Evolutionary conservation across 805 yeast genomes (phyloP), one percentile per base, ranked within the genome.

Genomic region (Helenozyma baotianmanensis): DNA sequence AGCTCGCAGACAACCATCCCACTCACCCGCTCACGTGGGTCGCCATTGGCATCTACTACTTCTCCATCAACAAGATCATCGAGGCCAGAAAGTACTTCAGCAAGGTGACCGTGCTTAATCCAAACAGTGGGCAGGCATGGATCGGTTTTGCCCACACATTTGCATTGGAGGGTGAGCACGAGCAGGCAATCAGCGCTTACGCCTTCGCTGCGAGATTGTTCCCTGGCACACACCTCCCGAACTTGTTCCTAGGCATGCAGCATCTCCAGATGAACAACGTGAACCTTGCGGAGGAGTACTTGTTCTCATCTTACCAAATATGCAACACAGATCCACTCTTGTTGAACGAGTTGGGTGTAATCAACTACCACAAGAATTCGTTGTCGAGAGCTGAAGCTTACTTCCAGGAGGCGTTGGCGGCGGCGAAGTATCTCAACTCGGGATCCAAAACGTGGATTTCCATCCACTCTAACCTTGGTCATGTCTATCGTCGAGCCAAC

Each of bases 131-230:
- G 0, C 90, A 85, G 32, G 95, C 97, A 1, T 92, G 98, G 98
- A 79, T 92, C 21, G 98, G 97, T 2, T 92, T 92, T 63, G 97
- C 97, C 1, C 97, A 90, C 51, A 89, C 97, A 0, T 92, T 89
- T 72, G 96, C 96, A 0, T 81, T 85, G 3, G 98, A 92, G 56
- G 95, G 96, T n/a, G 99, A 92, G 58, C 97, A 92, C 56, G 99
- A 92, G 56, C 97, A 92, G 58, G 97, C 97, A 1, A 82, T 92
- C 14, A 82, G 96, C 36, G 97, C 97, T 0, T 92, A 89, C 58
- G 89, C 97, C 2, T 89, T 95, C 9, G 97, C 97, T 0, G 87
- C 96, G 1, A 67, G 96, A 40, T 70, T 89, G 26, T 92, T 92
- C 50, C 88, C 89, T 0, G 95, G 95, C 1, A 80, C 89, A 3